Evolutionary conservation across 345 rosid genomes (phyloP).

Genomic region (Gossypium herbaceum): DNA sequence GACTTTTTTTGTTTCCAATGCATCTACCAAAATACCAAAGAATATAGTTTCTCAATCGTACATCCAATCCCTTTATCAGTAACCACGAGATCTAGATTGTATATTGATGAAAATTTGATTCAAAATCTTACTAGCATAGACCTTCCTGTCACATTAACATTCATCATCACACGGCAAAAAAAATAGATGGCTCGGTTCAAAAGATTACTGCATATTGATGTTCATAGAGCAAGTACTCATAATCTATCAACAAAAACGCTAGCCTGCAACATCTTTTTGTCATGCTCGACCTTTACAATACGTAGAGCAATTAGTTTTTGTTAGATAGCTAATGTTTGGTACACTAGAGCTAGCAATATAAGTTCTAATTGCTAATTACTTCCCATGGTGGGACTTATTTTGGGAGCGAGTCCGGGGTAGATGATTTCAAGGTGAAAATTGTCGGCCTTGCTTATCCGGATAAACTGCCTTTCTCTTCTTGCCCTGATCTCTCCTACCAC

Average conservation of each 20-base stretch:
- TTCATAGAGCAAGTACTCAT: too few relatives aligned
- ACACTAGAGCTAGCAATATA: neutral
- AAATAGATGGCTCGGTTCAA: neutral
- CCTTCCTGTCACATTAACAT: neutral
- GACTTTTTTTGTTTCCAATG: neutral
- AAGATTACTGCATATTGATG: neutral
- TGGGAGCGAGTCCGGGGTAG: neutral
- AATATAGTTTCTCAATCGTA: neutral
- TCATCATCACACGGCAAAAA: neutral
- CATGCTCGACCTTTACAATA: neutral
- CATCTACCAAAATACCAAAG: neutral
- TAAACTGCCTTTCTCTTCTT: neutral
- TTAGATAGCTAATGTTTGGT: neutral
- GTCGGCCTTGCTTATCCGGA: neutral
- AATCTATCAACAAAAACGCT: too few relatives aligned
- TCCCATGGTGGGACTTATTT: neutral
- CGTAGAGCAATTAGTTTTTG: neutral
- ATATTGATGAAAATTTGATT: neutral
- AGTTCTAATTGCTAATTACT: neutral
- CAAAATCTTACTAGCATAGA: neutral
- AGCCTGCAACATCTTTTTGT: too few relatives aligned
- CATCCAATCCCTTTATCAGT: neutral
- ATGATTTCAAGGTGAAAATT: constrained; percentile 6
- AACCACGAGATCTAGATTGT: neutral
- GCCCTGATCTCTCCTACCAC: neutral